Percentiles rank a stretch among this genome's conserved stretches.
Evolutionary conservation across 1,139 yeast species (phyloP).

Genomic region (Kurtzmaniella quercitrusa): DNA sequence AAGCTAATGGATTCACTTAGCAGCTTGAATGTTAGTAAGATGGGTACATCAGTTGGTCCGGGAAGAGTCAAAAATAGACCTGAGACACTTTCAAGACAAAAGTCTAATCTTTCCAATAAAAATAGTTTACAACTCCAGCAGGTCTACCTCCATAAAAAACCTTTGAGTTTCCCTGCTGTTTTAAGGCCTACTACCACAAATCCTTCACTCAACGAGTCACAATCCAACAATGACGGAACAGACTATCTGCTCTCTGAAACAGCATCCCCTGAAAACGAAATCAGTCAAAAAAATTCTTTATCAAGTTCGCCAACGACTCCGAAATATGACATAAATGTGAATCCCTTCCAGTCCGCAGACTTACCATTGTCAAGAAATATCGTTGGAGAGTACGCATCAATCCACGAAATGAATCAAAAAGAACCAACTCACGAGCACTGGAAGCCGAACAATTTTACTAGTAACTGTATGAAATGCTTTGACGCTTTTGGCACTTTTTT

Average conservation of each 20-base stretch:
- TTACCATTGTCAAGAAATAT: slow-evolving; percentile 3
- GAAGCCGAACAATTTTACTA: slow-evolving; percentile 36
- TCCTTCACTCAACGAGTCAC: background rate
- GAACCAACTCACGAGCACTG: slow-evolving; percentile 44
- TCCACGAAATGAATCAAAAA: slow-evolving; percentile 3
- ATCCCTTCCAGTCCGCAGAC: slow-evolving; percentile 5
- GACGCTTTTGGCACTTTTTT: slow-evolving; percentile 31
- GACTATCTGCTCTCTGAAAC: background rate
- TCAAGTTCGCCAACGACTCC: slow-evolving; percentile 9
- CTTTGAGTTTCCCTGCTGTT: slow-evolving; percentile 41
- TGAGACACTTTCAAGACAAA: background rate
- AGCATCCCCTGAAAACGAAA: background rate
- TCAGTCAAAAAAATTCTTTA: background rate
- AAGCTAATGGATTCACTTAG: slow-evolving; percentile 21
- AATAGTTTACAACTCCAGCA: slow-evolving; percentile 17
- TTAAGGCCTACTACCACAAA: slow-evolving; percentile 24
- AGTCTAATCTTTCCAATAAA: slow-evolving; percentile 2
- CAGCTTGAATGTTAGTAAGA: slow-evolving; percentile 14
- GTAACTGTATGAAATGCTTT: slow-evolving; percentile 42
- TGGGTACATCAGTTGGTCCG: slow-evolving; percentile 16
- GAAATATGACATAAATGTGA: slow-evolving; percentile 6
- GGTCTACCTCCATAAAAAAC: slow-evolving; percentile 36
- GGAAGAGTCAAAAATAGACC: slow-evolving; percentile 12
- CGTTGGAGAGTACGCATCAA: slow-evolving; percentile 5
- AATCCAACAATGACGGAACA: background rate